A percentile compares a stretch with the other conserved stretches of the same genome.
phyloP scores from a whole-genome alignment of 768 basidiomycete genomes.

The Chalciporus sphaerocephalus region DNA sequence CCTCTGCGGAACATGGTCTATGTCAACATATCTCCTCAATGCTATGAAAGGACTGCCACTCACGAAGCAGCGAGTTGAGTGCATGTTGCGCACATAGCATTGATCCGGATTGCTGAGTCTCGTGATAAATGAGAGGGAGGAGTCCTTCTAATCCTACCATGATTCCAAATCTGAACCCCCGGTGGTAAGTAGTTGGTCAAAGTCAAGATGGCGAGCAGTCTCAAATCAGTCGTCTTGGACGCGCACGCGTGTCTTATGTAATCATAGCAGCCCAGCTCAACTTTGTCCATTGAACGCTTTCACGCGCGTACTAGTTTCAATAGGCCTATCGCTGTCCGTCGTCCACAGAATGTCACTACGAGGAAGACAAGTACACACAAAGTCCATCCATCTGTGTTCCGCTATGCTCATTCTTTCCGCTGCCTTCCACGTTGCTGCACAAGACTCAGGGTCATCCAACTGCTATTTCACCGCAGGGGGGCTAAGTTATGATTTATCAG shows the following conservation, averaged over 20 bases:
- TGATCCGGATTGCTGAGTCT: conserved; percentile 70
- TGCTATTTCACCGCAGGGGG: conserved; percentile 44
- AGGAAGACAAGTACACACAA: conserved; percentile 5
- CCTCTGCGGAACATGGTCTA: conserved; percentile 33
- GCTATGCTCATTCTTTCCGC: conserved; percentile 19
- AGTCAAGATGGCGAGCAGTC: conserved; percentile 2
- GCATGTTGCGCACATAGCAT: conserved; percentile 89
- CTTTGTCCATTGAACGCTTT: no score
- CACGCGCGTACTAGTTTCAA: no score
- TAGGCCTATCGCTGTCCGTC: no score
- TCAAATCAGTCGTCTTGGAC: conserved; percentile 22
- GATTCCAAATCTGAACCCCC: conserved; percentile 6
- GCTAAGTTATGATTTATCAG: conserved; percentile 56
- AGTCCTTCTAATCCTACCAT: conserved; percentile 63
- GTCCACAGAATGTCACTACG: conserved; percentile 21
- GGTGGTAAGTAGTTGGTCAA: conserved; percentile 12
- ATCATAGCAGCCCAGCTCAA: neutral
- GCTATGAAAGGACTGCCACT: conserved; percentile 28
- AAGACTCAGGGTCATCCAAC: conserved; percentile 44
- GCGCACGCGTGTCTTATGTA: conserved; percentile 34
- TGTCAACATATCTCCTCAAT: conserved; percentile 40
- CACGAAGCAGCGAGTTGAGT: conserved; percentile 75
- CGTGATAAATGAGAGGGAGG: conserved; percentile 64
- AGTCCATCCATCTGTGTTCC: conserved; percentile 7
- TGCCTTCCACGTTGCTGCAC: conserved; percentile 28